Evolutionary conservation across 2,329 filamentous ascomycete genomes (phyloP).

Genomic region (Colletotrichum falcatum): DNA sequence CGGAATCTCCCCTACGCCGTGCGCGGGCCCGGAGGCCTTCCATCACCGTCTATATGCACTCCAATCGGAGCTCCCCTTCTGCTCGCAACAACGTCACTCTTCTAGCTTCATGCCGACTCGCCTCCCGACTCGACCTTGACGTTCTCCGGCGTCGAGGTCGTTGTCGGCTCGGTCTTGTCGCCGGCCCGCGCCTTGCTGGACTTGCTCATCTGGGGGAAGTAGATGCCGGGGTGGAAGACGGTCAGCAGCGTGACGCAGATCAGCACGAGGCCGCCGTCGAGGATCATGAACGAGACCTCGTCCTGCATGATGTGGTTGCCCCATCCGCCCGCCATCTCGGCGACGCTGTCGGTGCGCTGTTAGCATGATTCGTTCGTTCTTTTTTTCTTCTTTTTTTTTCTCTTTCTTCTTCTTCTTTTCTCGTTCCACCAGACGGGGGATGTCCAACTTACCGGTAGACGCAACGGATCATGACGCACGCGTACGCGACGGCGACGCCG

Average conservation of each 20-base stretch:
- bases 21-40: no score
- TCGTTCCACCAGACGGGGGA: background rate
- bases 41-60: background rate
- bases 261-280: slow-evolving; percentile 65
- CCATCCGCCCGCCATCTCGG: slow-evolving; percentile 74
- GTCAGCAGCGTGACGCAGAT: slow-evolving; percentile 63
- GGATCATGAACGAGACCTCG: slow-evolving; percentile 68
- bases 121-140: slow-evolving; percentile 31
- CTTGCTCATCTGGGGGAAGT: slow-evolving; percentile 66
- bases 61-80: background rate
- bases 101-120: slow-evolving; percentile 24
- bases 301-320: slow-evolving; percentile 73
- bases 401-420: slow-evolving; percentile 19
- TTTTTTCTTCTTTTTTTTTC: slow-evolving; percentile 18
- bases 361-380: background rate
- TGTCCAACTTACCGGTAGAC: slow-evolving; percentile 60
- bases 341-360: slow-evolving; percentile 60
- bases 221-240: slow-evolving; percentile 64
- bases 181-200: slow-evolving; percentile 38
- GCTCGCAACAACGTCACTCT: no score
- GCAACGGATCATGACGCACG: slow-evolving; percentile 62
- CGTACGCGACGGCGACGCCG: slow-evolving; percentile 59
- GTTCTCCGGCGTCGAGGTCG: slow-evolving; percentile 31
- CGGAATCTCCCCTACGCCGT: background rate
- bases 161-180: slow-evolving; percentile 41